Base-by-base conservation (phyloP, 1,284 basidiomycete genomes). In the Polyporus tsugae region DNA sequence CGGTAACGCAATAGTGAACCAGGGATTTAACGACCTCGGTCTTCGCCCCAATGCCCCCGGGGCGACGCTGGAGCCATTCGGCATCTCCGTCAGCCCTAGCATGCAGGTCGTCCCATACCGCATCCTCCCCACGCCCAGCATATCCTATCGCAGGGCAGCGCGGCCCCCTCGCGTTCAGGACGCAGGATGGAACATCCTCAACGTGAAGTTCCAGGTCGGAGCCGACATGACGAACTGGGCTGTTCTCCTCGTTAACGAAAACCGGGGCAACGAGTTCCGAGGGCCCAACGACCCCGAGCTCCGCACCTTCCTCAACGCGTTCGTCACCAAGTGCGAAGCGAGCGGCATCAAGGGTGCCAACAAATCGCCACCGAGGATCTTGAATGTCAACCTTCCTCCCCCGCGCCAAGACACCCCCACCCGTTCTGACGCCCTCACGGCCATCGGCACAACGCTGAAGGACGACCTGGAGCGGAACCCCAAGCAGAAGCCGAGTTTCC, bases 101-200 rank as follows among this genome's bases (percentile, higher is more conserved):
- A 91, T 94, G 90, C 77, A 86, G 1, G 82, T 84, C 4, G 78
- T 92, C 3, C 91, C 91, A 1, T 88, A 79, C 2, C 86, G 93
- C 25, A 83, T 91, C 64, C 85, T 94, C 2, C 81, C 80, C 0
- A 78, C 90, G 0, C 93, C 93, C 0, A 70, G 73, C 1, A 73
- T 94, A 42, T 80, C 81, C 2, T 93, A 94, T 75, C 80, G 78
- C 60, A 77, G 68, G 4, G 87, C 52, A 1, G 29, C 9, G 19
- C 7, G 72, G 6, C 77, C 79, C 17, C 57, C 52, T 13, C 82
- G 78, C 9, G 82, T 87, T 15, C 80, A 73, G 35, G 85, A 90
- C 53, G 92, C 89, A 0, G 84, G 85, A 38, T 94, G 93, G 93
- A 93, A 93, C 70, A 88, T 93, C 62, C 75, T 89, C 36, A 82